Percentiles rank a stretch among this genome's conserved stretches.
These are phyloP conservation scores for Cladosporium sp. DNA, from an alignment of 2,329 filamentous ascomycete species.

Conservation along the genomic window DNA sequence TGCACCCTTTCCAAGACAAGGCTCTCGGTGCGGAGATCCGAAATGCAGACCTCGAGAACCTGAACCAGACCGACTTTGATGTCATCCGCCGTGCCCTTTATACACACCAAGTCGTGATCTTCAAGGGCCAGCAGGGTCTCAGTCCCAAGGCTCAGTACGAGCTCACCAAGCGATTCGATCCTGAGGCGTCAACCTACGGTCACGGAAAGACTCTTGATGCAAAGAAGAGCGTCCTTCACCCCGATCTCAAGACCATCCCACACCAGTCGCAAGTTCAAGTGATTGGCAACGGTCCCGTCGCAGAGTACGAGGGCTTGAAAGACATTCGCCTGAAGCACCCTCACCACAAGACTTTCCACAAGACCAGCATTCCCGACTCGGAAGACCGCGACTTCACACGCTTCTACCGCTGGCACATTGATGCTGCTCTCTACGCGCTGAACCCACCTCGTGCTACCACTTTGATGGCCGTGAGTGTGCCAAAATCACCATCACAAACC, in stretches of 20 bases:
- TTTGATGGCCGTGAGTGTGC: slow-evolving; percentile 69
- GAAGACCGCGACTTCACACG: slow-evolving; percentile 56
- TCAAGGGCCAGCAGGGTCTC: slow-evolving; percentile 63
- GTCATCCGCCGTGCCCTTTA: slow-evolving; percentile 64
- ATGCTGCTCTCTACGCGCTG: slow-evolving; percentile 70
- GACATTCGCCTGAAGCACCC: slow-evolving; percentile 68
- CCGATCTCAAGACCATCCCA: slow-evolving; percentile 75
- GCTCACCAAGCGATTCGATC: slow-evolving; percentile 71
- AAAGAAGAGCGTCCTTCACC: slow-evolving; percentile 65
- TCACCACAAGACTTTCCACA: slow-evolving; percentile 74
- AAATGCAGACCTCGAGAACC: slow-evolving; percentile 27
- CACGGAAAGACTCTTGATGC: slow-evolving; percentile 71
- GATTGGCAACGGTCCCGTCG: slow-evolving; percentile 70
- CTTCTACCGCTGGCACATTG: slow-evolving; percentile 78
- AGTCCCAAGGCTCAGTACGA: slow-evolving; percentile 69
- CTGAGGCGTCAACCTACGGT: slow-evolving; percentile 61
- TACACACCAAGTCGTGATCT: slow-evolving; percentile 63
- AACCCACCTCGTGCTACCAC: slow-evolving; percentile 71
- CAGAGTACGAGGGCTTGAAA: slow-evolving; percentile 65
- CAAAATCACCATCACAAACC: slow-evolving; percentile 60
- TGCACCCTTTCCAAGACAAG: background rate
- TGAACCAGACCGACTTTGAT: slow-evolving; percentile 58
- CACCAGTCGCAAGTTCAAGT: slow-evolving; percentile 77
- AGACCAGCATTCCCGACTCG: slow-evolving; percentile 55
- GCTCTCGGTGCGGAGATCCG: slow-evolving; percentile 26